A percentile compares a stretch with the other conserved stretches of the same genome.
Conservation (phyloP, 2,329 filamentous ascomycete species). For the Ceratocystis colombiana region DNA sequence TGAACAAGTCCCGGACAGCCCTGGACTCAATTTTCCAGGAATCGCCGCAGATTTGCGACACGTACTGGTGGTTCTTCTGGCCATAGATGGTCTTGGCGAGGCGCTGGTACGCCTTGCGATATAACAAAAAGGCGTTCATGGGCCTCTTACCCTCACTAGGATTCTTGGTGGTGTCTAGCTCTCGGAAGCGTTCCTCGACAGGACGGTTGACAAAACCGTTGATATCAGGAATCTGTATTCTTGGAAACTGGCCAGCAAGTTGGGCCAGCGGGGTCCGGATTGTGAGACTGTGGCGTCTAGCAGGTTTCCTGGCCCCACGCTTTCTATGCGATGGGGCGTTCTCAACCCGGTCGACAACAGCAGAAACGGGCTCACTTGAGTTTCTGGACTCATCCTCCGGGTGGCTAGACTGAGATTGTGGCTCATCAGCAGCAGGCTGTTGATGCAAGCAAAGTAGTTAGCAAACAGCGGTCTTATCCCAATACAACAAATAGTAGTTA, state of each 20-base stretch:
- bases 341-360: conserved; percentile 16
- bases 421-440: conserved; percentile 5
- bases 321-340: conserved; percentile 28
- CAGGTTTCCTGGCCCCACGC: conserved; percentile 30
- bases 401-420: conserved; percentile 16
- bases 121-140: conserved; percentile 98
- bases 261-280: conserved; percentile 60
- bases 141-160: conserved; percentile 74
- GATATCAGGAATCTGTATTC: conserved; percentile 65
- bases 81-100: conserved; percentile 70
- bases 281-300: conserved; percentile 33
- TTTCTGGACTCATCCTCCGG: neutral
- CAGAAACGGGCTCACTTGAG: neutral
- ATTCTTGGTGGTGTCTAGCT: conserved; percentile 58
- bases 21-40: conserved; percentile 76
- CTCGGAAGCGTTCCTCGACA: conserved; percentile 52
- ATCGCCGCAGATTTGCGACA: conserved; percentile 72
- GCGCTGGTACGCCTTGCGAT: conserved; percentile 84
- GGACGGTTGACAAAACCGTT: conserved; percentile 66
- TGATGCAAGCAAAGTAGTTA: neutral
- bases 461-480: neutral
- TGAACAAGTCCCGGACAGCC: conserved; percentile 63
- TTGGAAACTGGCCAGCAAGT: conserved; percentile 52
- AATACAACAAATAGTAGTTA: neutral
- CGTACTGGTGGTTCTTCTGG: conserved; percentile 86